phyloP scores from a whole-genome alignment of 2,329 filamentous ascomycete genomes.

The Rhinocladiella mackenziei region DNA sequence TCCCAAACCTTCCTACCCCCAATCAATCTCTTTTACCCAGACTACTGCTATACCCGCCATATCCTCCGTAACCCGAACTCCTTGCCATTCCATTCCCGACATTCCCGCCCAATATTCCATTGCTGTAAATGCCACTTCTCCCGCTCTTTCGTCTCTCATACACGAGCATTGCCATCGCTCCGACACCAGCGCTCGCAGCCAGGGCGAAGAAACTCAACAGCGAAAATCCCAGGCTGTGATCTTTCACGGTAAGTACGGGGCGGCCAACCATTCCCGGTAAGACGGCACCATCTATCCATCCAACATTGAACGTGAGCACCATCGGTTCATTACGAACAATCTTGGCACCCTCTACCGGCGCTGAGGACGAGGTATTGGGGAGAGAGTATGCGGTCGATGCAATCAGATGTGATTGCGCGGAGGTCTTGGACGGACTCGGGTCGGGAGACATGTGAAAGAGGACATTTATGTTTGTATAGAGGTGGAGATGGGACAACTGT shows the following conservation, averaged over 20 bases:
- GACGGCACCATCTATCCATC: slow-evolving; percentile 58
- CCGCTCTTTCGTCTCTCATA: slow-evolving; percentile 29
- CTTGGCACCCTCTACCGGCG: slow-evolving; percentile 52
- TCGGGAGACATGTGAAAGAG: slow-evolving; percentile 60
- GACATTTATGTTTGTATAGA: slow-evolving; percentile 85
- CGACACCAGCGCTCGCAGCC: slow-evolving; percentile 29
- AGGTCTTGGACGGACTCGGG: slow-evolving; percentile 32
- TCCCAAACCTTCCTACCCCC: too few species aligned
- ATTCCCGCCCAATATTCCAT: slow-evolving; percentile 27
- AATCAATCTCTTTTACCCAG: slow-evolving; percentile 29
- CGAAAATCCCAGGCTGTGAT: slow-evolving; percentile 30
- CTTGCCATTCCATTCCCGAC: slow-evolving; percentile 22
- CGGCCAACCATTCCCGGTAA: slow-evolving; percentile 30
- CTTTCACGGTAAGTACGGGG: slow-evolving; percentile 24
- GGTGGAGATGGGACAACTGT: slow-evolving; percentile 83
- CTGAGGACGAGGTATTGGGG: slow-evolving; percentile 45
- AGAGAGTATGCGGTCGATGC: slow-evolving; percentile 84
- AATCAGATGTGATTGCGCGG: slow-evolving; percentile 69
- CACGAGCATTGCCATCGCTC: slow-evolving; percentile 29
- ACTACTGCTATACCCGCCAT: slow-evolving; percentile 27
- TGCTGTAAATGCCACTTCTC: slow-evolving; percentile 23
- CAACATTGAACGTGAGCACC: slow-evolving; percentile 71
- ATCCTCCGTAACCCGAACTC: slow-evolving; percentile 29
- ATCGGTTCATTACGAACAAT: slow-evolving; percentile 85
- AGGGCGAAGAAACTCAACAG: slow-evolving; percentile 29